A percentile compares a stretch with the other conserved stretches of the same genome.
Conservation (phyloP, 768 basidiomycete species). For the Russula compacta region DNA sequence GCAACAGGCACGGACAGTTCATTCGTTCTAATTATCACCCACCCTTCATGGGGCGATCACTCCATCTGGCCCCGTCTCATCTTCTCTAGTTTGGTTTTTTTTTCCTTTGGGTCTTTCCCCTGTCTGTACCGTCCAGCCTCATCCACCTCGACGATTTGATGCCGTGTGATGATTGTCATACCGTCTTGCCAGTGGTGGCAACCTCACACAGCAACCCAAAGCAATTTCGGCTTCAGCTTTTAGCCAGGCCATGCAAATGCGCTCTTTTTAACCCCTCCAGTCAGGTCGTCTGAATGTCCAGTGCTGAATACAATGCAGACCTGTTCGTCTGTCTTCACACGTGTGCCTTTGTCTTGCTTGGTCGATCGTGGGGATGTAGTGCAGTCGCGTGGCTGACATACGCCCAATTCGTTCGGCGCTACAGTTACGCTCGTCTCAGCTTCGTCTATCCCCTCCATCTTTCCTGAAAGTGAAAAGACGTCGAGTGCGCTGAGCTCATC, state of each 20-base stretch:
- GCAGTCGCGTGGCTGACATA: constrained; percentile 9
- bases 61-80: not conserved
- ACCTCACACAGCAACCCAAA: not conserved
- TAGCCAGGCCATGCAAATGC: not conserved
- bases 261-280: not conserved
- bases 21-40: too few relatives aligned
- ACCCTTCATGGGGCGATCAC: not conserved
- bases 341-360: not conserved
- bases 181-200: too few relatives aligned
- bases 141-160: not conserved
- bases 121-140: not conserved
- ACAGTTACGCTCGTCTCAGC: not conserved
- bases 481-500: constrained; percentile 12
- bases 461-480: not conserved
- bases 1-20: not conserved
- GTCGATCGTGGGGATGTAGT: not conserved
- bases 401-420: constrained; percentile 2
- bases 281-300: not conserved
- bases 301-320: not conserved
- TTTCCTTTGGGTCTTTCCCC: not conserved
- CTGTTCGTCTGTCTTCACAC: not conserved
- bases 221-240: not conserved
- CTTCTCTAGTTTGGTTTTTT: not conserved
- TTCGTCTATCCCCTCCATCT: not conserved
- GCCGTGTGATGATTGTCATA: not conserved